Evolutionary conservation across 805 yeast species (phyloP).

Genomic region (Diddensiella caesifluorescens): DNA sequence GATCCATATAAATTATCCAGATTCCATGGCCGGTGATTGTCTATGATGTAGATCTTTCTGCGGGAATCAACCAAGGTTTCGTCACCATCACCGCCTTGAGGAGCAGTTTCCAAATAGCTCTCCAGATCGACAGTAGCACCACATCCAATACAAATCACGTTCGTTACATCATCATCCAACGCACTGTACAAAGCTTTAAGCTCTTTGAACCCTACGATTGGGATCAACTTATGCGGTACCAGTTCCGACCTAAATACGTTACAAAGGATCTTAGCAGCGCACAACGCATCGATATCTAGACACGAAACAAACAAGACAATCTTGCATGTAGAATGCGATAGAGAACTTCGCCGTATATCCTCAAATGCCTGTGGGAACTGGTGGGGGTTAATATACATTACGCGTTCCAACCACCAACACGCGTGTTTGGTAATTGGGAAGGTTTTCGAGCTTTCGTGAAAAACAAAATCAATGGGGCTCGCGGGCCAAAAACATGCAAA

Average conservation of each 20-base stretch:
- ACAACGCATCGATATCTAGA: conserved; percentile 83
- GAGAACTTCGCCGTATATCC: conserved; percentile 61
- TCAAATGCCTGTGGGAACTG: conserved; percentile 64
- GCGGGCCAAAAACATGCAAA: no score
- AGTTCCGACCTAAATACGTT: conserved; percentile 69
- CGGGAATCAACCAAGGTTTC: conserved; percentile 17
- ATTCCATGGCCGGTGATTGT: conserved; percentile 96
- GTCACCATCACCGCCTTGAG: conserved; percentile 27
- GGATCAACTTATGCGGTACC: conserved; percentile 81
- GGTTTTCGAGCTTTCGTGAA: no score
- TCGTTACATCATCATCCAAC: conserved; percentile 69
- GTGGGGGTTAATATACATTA: conserved; percentile 71
- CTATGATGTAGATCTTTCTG: conserved; percentile 73
- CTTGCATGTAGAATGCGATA: conserved; percentile 90
- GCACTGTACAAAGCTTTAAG: conserved; percentile 52
- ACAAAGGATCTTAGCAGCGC: conserved; percentile 77
- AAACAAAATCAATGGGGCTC: no score
- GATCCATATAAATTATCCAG: conserved; percentile 87
- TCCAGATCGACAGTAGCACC: conserved; percentile 89
- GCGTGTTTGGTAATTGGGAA: no score
- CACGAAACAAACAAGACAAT: conserved; percentile 85
- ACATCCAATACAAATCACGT: conserved; percentile 80
- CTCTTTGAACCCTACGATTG: conserved; percentile 88
- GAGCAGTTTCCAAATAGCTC: conserved; percentile 39
- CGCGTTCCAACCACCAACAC: conserved; percentile 1